Percentiles rank a stretch among this genome's conserved stretches.
These are phyloP conservation scores for Scleroderma citrinum DNA, from an alignment of 768 basidiomycete genomes.

Conservation along the genomic window DNA sequence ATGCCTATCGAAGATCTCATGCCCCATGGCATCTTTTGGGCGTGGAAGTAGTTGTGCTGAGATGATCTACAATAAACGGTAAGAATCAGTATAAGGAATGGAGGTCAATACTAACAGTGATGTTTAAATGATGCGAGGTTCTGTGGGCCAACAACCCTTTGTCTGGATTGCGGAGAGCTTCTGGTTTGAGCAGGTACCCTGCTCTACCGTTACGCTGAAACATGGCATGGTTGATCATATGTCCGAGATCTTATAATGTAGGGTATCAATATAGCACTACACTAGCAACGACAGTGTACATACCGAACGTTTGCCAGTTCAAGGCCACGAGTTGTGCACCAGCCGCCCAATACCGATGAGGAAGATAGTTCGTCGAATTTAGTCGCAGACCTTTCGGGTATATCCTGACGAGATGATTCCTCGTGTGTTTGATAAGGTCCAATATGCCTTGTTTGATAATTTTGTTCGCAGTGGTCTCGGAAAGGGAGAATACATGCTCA, in stretches of 20 bases:
- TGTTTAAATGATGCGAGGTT: constrained; percentile 55
- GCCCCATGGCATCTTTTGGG: constrained; percentile 55
- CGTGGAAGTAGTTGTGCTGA: constrained; percentile 89
- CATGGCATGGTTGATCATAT: constrained; percentile 93
- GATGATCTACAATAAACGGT: constrained; percentile 42
- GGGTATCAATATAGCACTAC: neutral
- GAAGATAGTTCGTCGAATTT: constrained; percentile 81
- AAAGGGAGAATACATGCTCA: constrained; percentile 90
- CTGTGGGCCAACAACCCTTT: constrained; percentile 50
- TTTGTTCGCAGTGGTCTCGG: constrained; percentile 75
- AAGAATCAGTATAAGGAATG: neutral
- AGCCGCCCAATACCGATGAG: constrained; percentile 83
- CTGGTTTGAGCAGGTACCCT: constrained; percentile 89
- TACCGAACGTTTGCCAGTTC: constrained; percentile 97
- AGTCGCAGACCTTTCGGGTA: constrained; percentile 85
- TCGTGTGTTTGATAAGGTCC: constrained; percentile 82
- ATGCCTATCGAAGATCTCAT: constrained; percentile 54
- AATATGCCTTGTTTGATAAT: constrained; percentile 60
- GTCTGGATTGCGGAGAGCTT: constrained; percentile 58
- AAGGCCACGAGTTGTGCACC: constrained; percentile 89
- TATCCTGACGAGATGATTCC: constrained; percentile 73
- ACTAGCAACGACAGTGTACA: constrained; percentile 17
- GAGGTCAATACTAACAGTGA: constrained; percentile 42
- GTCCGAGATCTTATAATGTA: constrained; percentile 65
- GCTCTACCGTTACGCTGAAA: constrained; percentile 85